Conservation (phyloP, 23 red algal genomes). For the Gracilariopsis chorda region DNA sequence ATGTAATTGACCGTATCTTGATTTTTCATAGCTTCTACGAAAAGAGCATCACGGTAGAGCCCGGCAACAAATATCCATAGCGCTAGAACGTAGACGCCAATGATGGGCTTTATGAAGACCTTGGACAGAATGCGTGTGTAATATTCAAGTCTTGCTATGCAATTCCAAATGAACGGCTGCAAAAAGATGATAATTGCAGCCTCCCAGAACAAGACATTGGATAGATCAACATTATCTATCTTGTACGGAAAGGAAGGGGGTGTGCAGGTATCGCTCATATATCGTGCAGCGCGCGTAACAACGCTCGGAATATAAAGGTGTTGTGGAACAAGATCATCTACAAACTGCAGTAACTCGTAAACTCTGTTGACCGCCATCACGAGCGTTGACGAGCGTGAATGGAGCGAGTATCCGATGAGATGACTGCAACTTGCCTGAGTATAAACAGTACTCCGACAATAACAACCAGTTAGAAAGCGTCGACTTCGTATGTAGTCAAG, state of each 20-base stretch:
- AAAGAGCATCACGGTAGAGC: conserved; percentile 83
- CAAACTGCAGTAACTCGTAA: not conserved
- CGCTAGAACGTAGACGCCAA: conserved; percentile 74
- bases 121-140: conserved; percentile 63
- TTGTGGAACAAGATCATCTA: not conserved
- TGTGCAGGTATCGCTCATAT: not conserved
- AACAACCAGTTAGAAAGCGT: too few relatives aligned
- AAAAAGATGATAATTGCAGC: conserved; percentile 61
- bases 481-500: too few relatives aligned
- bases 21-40: conserved; percentile 68
- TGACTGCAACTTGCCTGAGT: too few relatives aligned
- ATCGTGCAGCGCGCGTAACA: conserved; percentile 19
- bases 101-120: conserved; percentile 42
- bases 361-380: not conserved
- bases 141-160: conserved; percentile 78
- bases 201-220: conserved; percentile 55
- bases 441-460: too few relatives aligned
- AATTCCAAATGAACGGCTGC: conserved; percentile 91
- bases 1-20: conserved; percentile 5
- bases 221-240: conserved; percentile 36
- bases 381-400: too few relatives aligned
- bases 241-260: conserved; percentile 43
- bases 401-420: too few relatives aligned
- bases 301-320: not conserved
- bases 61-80: conserved; percentile 83